Conservation (phyloP, 192 early-diverging fungal genomes). For the Jimgerdemannia lactiflua region DNA sequence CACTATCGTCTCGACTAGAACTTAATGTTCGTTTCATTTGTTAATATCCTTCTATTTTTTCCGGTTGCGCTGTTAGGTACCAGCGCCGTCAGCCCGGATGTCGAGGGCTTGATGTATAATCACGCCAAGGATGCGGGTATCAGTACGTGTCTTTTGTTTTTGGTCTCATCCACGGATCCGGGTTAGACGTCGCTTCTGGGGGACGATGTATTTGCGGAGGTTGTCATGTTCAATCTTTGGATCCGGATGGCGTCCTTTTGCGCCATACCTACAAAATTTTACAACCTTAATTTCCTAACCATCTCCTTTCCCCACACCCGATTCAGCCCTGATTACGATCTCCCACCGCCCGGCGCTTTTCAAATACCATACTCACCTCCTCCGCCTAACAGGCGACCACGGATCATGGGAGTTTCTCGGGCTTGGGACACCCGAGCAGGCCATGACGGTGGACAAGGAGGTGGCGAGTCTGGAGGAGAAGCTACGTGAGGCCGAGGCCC, state of each 20-base stretch:
- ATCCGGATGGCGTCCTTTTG: not conserved
- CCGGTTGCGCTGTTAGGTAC: slow-evolving; percentile 22
- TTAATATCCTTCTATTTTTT: not conserved
- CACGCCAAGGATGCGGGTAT: slow-evolving; percentile 82
- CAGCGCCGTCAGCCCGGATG: slow-evolving; percentile 85
- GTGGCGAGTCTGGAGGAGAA: slow-evolving; percentile 65
- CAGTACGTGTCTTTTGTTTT: slow-evolving; percentile 33
- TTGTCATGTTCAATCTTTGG: too few relatives aligned
- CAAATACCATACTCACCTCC: slow-evolving; percentile 93
- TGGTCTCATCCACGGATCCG: not conserved
- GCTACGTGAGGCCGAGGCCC: slow-evolving; percentile 44
- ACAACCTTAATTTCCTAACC: not conserved
- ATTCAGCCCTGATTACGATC: slow-evolving; percentile 78
- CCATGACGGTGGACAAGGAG: slow-evolving; percentile 85
- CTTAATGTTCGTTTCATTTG: not conserved
- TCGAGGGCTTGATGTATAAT: slow-evolving; percentile 90
- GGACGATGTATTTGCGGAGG: too few relatives aligned
- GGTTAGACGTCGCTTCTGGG: not conserved
- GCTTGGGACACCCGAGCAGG: slow-evolving; percentile 77
- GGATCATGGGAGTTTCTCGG: slow-evolving; percentile 78
- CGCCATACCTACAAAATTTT: not conserved
- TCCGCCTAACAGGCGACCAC: slow-evolving; percentile 91
- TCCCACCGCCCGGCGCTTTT: slow-evolving; percentile 93
- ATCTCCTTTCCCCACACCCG: not conserved
- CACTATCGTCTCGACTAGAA: not conserved